Conservation (phyloP, 1,284 basidiomycete genomes). For the Pisolithus thermaeus region DNA sequence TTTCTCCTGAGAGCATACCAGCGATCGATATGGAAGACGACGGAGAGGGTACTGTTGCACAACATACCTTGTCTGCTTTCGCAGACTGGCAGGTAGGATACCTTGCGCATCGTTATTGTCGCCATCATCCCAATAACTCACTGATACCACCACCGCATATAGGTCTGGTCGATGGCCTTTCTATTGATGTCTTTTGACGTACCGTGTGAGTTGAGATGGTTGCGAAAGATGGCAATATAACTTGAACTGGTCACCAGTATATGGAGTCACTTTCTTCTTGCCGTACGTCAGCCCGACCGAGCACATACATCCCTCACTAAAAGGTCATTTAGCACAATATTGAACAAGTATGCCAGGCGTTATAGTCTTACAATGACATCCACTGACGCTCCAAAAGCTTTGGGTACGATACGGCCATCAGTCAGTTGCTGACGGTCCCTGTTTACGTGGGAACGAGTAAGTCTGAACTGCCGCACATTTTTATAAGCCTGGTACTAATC, state of each 20-base stretch:
- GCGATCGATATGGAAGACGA: conserved; percentile 60
- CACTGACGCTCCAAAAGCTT: conserved; percentile 32
- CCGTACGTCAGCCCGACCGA: conserved; percentile 37
- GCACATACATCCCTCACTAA: not conserved
- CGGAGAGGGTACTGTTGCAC: conserved; percentile 48
- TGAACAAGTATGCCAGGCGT: conserved; percentile 37
- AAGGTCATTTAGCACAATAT: conserved; percentile 46
- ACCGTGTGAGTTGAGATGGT: conserved; percentile 39
- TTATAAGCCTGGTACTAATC: not conserved
- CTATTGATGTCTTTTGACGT: conserved; percentile 53
- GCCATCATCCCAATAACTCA: not conserved
- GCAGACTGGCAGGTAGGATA: conserved; percentile 53
- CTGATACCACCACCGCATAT: not conserved
- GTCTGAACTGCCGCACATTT: conserved; percentile 13
- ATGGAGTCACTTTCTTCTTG: conserved; percentile 55
- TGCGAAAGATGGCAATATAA: not conserved
- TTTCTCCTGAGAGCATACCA: conserved; percentile 11
- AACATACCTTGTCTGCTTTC: conserved; percentile 49
- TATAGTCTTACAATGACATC: not conserved
- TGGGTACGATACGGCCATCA: conserved; percentile 47
- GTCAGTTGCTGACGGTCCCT: conserved; percentile 62
- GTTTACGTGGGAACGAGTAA: conserved; percentile 57
- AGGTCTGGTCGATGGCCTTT: conserved; percentile 50
- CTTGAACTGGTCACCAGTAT: conserved; percentile 23
- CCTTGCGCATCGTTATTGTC: not conserved